These are phyloP conservation scores for Serendipita sp. DNA, from an alignment of 768 basidiomycete species.

Conservation along the genomic window DNA sequence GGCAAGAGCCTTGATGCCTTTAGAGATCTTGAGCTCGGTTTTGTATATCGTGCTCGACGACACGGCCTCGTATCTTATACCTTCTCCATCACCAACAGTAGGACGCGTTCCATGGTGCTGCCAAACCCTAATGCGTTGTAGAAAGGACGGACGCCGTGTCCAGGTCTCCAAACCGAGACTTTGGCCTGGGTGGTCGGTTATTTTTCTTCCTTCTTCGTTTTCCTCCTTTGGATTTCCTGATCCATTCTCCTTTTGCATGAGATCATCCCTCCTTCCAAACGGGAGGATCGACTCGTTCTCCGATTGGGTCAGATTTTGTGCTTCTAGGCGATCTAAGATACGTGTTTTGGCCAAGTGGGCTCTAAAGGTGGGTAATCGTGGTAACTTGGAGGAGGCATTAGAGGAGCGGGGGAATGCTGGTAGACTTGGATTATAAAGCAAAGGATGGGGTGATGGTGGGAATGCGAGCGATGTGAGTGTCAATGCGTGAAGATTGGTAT, in stretches of 20 bases:
- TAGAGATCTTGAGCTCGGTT: not conserved
- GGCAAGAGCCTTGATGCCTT: not conserved
- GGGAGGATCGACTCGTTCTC: slow-evolving; percentile 2
- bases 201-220: not conserved
- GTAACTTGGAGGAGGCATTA: not conserved
- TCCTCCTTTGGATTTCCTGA: not conserved
- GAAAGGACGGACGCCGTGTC: not conserved
- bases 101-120: not conserved
- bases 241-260: not conserved
- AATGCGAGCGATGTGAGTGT: slow-evolving; percentile 1
- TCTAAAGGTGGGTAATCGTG: slow-evolving; percentile 2
- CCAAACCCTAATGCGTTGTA: not conserved
- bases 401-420: slow-evolving; percentile 2
- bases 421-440: not conserved
- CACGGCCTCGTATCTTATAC: not conserved
- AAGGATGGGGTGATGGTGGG: slow-evolving; percentile 1
- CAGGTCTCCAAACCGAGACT: not conserved
- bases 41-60: not conserved
- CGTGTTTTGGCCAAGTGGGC: slow-evolving; percentile 2
- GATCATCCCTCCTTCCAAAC: not conserved
- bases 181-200: not conserved
- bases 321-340: not conserved
- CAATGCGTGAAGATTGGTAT: slow-evolving; percentile 2
- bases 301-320: not conserved
- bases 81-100: not conserved